phyloP scores from a whole-genome alignment of 2,329 filamentous ascomycete genomes.

The Neophaeococcomyces mojaviensis region DNA sequence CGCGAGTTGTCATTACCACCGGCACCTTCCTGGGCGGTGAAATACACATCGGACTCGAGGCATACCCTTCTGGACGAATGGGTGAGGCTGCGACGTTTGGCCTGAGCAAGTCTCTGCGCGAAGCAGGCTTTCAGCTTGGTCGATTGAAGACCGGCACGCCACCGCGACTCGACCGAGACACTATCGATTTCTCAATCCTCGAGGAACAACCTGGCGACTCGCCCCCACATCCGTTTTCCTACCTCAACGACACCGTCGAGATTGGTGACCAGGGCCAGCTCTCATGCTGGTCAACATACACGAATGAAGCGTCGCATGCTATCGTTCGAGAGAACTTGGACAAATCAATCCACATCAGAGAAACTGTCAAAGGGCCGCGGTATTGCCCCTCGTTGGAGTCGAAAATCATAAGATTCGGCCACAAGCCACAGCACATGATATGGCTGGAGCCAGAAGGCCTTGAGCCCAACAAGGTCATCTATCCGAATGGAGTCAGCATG shows the following conservation, averaged over 20 bases:
- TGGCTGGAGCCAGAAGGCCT: constrained; percentile 98
- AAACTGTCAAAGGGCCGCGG: constrained; percentile 85
- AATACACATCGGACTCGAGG: constrained; percentile 86
- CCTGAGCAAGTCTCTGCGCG: constrained; percentile 78
- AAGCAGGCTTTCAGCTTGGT: constrained; percentile 83
- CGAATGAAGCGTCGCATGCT: constrained; percentile 73
- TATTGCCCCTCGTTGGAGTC: constrained; percentile 95
- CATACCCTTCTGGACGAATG: constrained; percentile 80
- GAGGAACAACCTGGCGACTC: constrained; percentile 73
- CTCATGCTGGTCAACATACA: constrained; percentile 79
- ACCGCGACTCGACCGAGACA: constrained; percentile 71
- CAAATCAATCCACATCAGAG: constrained; percentile 91
- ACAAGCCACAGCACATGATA: constrained; percentile 76
- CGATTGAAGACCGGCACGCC: constrained; percentile 94
- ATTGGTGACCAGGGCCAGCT: constrained; percentile 67
- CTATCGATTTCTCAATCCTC: constrained; percentile 69
- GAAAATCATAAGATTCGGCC: constrained; percentile 79
- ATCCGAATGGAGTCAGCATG: constrained; percentile 96
- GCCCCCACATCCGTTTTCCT: constrained; percentile 84
- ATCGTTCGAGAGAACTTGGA: constrained; percentile 85
- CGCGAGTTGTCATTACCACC: constrained; percentile 85
- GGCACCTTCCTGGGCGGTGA: constrained; percentile 93
- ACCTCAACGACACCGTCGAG: constrained; percentile 68
- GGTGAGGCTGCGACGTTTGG: constrained; percentile 91
- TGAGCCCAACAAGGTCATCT: constrained; percentile 71